These are phyloP conservation scores for Blastocystis sp. DNA, from an alignment of 352 stramenopile species.

Conservation along the genomic window DNA sequence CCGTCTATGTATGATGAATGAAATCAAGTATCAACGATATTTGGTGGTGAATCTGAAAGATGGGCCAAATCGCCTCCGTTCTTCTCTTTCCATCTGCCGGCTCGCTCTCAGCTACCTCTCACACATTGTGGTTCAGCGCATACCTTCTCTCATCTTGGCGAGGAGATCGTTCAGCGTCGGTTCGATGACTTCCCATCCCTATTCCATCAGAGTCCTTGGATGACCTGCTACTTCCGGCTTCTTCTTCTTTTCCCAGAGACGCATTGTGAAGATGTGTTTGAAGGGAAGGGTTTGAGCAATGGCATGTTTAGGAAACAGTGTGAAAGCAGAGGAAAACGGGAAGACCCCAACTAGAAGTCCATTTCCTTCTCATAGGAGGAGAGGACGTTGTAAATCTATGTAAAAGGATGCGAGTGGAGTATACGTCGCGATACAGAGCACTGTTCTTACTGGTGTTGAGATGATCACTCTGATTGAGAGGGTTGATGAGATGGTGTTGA, in stretches of 20 bases:
- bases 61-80: conserved; percentile 51
- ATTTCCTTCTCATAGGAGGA: not conserved
- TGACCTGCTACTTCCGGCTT: not conserved
- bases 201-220: not conserved
- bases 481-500: not conserved
- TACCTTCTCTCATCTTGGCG: conserved; percentile 60
- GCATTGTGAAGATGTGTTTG: not conserved
- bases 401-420: not conserved
- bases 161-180: conserved; percentile 44
- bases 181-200: conserved; percentile 64
- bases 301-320: no score
- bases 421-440: not conserved
- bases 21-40: not conserved
- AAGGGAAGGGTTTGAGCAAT: no score
- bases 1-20: not conserved
- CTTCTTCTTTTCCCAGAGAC: conserved; percentile 36
- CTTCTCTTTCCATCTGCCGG: conserved; percentile 35
- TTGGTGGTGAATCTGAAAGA: conserved; percentile 67
- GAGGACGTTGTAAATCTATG: not conserved
- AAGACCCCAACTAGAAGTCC: not conserved
- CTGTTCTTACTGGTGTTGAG: not conserved
- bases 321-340: not conserved
- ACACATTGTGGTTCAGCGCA: not conserved
- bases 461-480: not conserved
- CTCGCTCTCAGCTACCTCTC: conserved; percentile 16